A percentile compares a stretch with the other conserved stretches of the same genome.
Conservation (phyloP, 2,329 filamentous ascomycete species). For the Westerdykella sp. region DNA sequence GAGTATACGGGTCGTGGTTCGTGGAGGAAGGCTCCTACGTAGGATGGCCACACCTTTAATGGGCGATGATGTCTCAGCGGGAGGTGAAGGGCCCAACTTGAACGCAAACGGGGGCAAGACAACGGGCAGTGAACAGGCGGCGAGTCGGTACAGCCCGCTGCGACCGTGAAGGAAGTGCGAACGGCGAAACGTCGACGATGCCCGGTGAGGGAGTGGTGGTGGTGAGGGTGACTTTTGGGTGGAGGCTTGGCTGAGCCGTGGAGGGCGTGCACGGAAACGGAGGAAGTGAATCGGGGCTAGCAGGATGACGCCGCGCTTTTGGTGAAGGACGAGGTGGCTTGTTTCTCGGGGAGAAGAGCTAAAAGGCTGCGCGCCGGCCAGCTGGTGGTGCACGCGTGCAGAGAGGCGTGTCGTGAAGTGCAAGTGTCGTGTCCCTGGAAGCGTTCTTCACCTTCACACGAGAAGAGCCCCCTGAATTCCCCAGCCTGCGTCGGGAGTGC, state of each 20-base stretch:
- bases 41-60: neutral
- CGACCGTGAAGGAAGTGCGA: neutral
- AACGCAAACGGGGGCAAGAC: neutral
- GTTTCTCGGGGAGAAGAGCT: too few relatives aligned
- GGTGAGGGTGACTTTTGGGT: neutral
- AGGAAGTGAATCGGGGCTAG: neutral
- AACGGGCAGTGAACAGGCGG: neutral
- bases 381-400: too few relatives aligned
- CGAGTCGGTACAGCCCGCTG: too few relatives aligned
- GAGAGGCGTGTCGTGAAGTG: too few relatives aligned
- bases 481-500: too few relatives aligned
- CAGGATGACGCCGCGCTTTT: too few relatives aligned
- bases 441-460: too few relatives aligned
- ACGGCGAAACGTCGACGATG: neutral
- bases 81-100: neutral
- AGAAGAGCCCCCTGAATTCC: too few relatives aligned
- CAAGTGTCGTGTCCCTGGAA: too few relatives aligned
- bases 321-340: too few relatives aligned
- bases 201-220: neutral
- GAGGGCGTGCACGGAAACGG: neutral
- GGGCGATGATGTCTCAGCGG: neutral
- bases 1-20: slow-evolving; percentile 1
- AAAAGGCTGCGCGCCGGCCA: too few relatives aligned
- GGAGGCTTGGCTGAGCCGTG: neutral
- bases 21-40: neutral